Evolutionary conservation across 441 rosid genomes (phyloP), one percentile per base, ranked within the genome.

Genomic region (Breynia disticha): DNA sequence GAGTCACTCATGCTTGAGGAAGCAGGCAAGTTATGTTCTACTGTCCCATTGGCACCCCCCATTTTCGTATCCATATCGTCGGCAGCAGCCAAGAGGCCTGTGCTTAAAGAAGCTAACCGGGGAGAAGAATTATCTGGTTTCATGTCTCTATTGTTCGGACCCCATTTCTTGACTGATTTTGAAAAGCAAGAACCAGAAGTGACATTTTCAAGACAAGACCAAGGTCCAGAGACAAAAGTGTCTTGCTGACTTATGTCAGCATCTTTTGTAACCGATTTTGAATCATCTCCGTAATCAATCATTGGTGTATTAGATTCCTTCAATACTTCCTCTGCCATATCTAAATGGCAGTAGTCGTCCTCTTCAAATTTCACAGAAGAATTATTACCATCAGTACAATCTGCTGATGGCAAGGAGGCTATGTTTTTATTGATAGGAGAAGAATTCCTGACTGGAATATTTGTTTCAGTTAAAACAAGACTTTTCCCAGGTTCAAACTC

Each of bases 1-100:
- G 96, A 79, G 66, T 82, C 86, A 0, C 89, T 79, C 74, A 54
- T 70, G 78, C 87, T 77, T 20, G 83, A 77, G 56, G 74, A 67
- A 49, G 74, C 56, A 19, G 70, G 80, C 55, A 57, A 78, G 60
- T 72, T 78, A 19, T 72, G 72, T 57, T 78, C 93, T 2, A 55
- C 52, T 19, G 52, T 62, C 16, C 56, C 68, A 60, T 67, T 68
- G 37, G 71, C 78, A 38, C 68, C 49, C 48, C 70, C 78, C 56
- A 46, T 54, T 67, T 57, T 60, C 54, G 72, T 48, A 45, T 76
- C 79, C 50, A 55, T 73, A 48, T 64, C 79, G 35, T 68, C 69
- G 20, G 56, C 68, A 53, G 72, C 74, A 61, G 66, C 76, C 35
- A 77, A 57, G 51, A 80, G 69, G 48, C 67, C 56, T 43, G 76